phyloP scores from a whole-genome alignment of 1,284 basidiomycete species.

The Grifola frondosa region DNA sequence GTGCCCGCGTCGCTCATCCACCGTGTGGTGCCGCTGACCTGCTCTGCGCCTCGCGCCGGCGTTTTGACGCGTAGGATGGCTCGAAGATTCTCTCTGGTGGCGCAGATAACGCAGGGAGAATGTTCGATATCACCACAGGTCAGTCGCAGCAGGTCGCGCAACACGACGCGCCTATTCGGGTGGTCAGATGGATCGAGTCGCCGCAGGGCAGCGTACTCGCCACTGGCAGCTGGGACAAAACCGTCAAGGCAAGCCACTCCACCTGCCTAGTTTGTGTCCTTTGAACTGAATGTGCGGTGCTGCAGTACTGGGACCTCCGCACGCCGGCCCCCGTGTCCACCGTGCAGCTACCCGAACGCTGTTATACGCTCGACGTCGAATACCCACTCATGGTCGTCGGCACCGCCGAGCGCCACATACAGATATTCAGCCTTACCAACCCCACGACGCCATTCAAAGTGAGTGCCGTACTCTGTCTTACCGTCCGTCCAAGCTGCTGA shows the following conservation, averaged over 20 bases:
- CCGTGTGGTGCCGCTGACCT: neutral
- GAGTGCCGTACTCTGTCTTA: constrained; percentile 21
- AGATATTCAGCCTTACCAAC: constrained; percentile 85
- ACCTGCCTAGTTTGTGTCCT: neutral
- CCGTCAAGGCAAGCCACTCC: constrained; percentile 62
- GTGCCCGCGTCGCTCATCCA: no score
- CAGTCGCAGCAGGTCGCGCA: constrained; percentile 75
- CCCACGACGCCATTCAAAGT: constrained; percentile 79
- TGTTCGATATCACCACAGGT: constrained; percentile 80
- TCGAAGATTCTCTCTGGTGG: constrained; percentile 84
- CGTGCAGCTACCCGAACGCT: constrained; percentile 84
- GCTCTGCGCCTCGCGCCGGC: no score
- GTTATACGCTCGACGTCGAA: constrained; percentile 84
- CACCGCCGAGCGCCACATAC: constrained; percentile 90
- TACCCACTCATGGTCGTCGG: constrained; percentile 91
- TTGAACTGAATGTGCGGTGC: neutral
- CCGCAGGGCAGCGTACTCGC: constrained; percentile 70
- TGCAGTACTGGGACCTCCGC: constrained; percentile 90
- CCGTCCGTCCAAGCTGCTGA: no score
- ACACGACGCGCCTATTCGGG: constrained; percentile 82
- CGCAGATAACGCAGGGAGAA: constrained; percentile 80
- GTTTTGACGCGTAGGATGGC: constrained; percentile 54
- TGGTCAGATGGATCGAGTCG: constrained; percentile 74
- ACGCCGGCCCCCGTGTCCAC: constrained; percentile 71
- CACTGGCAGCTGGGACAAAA: constrained; percentile 93